Base-by-base conservation (phyloP, 1,284 basidiomycete species). In the Waitea zeae region DNA sequence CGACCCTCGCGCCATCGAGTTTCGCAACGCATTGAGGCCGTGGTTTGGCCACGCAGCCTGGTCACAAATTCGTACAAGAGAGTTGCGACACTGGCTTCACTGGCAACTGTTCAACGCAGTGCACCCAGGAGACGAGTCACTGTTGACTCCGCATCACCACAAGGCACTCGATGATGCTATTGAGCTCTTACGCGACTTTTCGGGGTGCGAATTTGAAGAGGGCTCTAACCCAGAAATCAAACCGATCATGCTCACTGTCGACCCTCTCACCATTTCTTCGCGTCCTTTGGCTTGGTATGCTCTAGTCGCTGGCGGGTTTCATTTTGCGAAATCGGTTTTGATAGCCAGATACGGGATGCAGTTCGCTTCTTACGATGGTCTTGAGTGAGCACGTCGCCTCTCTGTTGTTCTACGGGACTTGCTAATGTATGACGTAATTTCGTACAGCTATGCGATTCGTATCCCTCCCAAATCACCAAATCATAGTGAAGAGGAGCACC, bases 71-170 rank as follows among this genome's bases (percentile, higher is more conserved):
- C 68, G 61, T 31, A 60, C 59, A 13, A 59, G 70, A 28, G 72
- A 88, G 47, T 59, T 88, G 38, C 62, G 64, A 30, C 59, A 69
- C 38, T 93, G 87, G 83, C 56, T 93, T 17, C 76, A 84, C 38
- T 93, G 88, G 88, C 67, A 71, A 11, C 74, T 82, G 44, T 90
- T 77, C 54, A 78, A 77, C 43, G 57, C 66, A 2, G 58, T 68
- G 15, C 59, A 82, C 30, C 68, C 71, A n/a, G n/a, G n/a, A n/a
- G n/a, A n/a, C n/a, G n/a, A n/a, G n/a, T n/a, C n/a, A n/a, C n/a
- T n/a, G n/a, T n/a, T n/a, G n/a, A n/a, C n/a, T n/a, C n/a, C n/a
- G n/a, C n/a, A n/a, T n/a, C n/a, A n/a, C n/a, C n/a, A n/a, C n/a
- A n/a, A n/a, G n/a, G n/a, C n/a, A n/a, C n/a, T n/a, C n/a, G n/a